Base-by-base conservation (phyloP, 371 early-diverging fungal genomes). In the Phascolomyces articulosus region DNA sequence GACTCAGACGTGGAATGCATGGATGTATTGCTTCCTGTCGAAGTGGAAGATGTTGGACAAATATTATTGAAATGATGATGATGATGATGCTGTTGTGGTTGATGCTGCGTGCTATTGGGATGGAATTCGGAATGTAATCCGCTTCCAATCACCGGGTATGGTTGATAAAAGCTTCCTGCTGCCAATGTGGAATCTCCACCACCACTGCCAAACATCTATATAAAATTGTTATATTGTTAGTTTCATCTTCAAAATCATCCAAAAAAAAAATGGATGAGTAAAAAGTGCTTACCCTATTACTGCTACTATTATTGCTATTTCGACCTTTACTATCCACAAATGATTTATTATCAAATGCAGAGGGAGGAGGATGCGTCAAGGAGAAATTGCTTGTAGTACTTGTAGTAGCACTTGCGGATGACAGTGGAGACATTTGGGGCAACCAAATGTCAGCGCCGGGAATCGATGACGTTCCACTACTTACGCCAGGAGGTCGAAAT, bases 21-120 rank as follows among this genome's bases (percentile, higher is more conserved):
- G n/a, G 77, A 77, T 23, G 69, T 74, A 27, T 77, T 74, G 63
- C 77, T 77, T 26, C 77, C 77, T 9, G 77, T 77, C 11, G 77
- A 77, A 2, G 77, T 74, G 4, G 77, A 77, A 41, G 77, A 77
- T 13, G 78, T 77, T 28, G 78, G 78, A 27, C 66, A 64, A 48
- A 77, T 69, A 60, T 71, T 64, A 49, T 24, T 64, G 21, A 54
- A 71, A n/a, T 69, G 58, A 65, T 77, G 73, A 48, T 68, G 72
- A 55, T 76, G 44, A 44, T 44, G 44, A 44, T 44, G 44, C 44
- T 44, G 70, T 41, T 55, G 55, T 61, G 60, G 65, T 51, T 51
- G 51, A 51, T 51, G 70, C 53, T 55, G 55, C 53, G 58, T 59
- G 57, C 63, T 40, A 28, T 59, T 40, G 65, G 67, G 15, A 57